A percentile compares a stretch with the other conserved stretches of the same genome.
Conservation (phyloP, 2,329 filamentous ascomycete species). For the Herpotrichia juniperi region DNA sequence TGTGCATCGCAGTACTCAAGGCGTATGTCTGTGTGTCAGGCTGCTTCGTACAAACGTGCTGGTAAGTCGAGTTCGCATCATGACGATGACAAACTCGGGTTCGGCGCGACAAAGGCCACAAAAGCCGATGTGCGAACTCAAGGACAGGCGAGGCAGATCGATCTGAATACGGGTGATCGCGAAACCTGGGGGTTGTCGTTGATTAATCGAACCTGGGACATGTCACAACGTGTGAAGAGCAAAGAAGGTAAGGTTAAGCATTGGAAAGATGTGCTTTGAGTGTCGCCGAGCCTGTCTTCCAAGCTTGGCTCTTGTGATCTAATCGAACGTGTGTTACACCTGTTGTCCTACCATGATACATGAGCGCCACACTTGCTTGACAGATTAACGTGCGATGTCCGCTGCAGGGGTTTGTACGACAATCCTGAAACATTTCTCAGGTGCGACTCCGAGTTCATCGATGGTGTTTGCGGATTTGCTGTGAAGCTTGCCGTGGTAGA, state of each 20-base stretch:
- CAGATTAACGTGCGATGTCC: too few relatives aligned
- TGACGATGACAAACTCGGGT: background rate
- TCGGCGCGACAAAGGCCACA: background rate
- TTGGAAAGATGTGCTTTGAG: background rate
- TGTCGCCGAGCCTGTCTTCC: background rate
- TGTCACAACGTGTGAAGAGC: background rate
- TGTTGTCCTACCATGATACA: too few relatives aligned
- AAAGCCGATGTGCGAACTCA: constrained; percentile 1
- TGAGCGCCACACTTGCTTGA: too few relatives aligned
- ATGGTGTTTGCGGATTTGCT: background rate
- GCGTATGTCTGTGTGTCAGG: too few relatives aligned
- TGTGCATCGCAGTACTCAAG: background rate
- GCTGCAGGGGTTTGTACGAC: too few relatives aligned
- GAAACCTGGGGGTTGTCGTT: background rate
- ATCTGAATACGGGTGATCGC: background rate
- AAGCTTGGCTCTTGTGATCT: background rate
- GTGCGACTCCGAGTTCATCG: too few relatives aligned
- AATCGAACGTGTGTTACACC: too few relatives aligned
- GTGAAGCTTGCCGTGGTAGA: background rate
- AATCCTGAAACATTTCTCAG: too few relatives aligned
- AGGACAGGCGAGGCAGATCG: too few relatives aligned
- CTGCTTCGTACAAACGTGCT: background rate
- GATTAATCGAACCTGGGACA: background rate
- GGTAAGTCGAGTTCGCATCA: background rate
- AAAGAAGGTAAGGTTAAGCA: background rate